Conservation (phyloP, 1,139 yeast genomes). For the Insectozyma bohioensis region DNA sequence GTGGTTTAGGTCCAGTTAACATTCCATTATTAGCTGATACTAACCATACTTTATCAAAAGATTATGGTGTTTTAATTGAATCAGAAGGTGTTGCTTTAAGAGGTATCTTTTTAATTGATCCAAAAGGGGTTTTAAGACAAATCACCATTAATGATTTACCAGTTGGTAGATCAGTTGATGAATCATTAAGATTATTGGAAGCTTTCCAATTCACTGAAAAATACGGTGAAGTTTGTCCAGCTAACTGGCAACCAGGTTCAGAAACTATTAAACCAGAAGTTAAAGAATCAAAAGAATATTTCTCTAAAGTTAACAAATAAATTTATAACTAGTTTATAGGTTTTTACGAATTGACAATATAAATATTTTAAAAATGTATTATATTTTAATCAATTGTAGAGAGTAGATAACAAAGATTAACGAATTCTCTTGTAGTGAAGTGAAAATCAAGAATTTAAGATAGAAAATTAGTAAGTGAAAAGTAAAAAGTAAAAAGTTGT, state of each 20-base stretch:
- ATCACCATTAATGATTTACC: constrained; percentile 97
- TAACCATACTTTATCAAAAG: constrained; percentile 90
- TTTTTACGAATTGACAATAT: too few relatives aligned
- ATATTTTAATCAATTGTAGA: too few relatives aligned
- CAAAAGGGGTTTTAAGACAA: constrained; percentile 92
- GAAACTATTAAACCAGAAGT: constrained; percentile 93
- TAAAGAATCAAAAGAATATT: constrained; percentile 79
- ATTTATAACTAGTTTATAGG: neutral
- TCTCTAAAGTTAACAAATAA: constrained; percentile 51
- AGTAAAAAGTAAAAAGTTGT: too few relatives aligned
- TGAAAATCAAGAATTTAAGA: too few relatives aligned
- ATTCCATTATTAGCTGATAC: constrained; percentile 95
- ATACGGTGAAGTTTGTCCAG: constrained; percentile 98
- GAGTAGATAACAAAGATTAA: too few relatives aligned
- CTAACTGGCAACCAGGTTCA: constrained; percentile 98
- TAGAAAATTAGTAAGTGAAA: too few relatives aligned
- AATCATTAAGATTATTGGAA: constrained; percentile 93
- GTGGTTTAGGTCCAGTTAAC: constrained; percentile 95
- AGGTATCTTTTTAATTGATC: constrained; percentile 97
- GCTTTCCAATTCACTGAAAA: constrained; percentile 99
- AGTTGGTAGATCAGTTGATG: constrained; percentile 98
- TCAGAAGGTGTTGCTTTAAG: constrained; percentile 96
- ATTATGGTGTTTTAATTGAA: constrained; percentile 95
- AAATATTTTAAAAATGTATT: too few relatives aligned
- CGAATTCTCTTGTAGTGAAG: too few relatives aligned